Base-by-base conservation (phyloP, 2,329 filamentous ascomycete species). In the Akanthomyces uredinophilus region DNA sequence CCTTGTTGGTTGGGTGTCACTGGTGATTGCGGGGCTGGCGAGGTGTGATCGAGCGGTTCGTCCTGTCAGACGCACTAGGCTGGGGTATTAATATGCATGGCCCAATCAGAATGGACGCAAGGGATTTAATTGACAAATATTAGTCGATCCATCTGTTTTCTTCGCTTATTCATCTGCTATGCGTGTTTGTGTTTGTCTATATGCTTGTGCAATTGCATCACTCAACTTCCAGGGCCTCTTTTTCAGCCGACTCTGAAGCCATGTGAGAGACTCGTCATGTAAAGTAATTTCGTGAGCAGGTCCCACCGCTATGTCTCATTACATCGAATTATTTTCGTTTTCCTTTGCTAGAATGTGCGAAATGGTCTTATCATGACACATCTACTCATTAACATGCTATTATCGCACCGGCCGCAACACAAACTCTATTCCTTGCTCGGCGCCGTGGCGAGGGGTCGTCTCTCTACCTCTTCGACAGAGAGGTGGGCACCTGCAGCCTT, bases 401-500 rank as follows among this genome's bases (percentile, higher is more conserved):
- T 37, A 10, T 13, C 11, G 32, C 32, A 46, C 44, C 29, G 24
- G 22, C 11, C n/a, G 5, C 18, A 16, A 35, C 11, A 35, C 32
- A 10, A 5, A 6, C 2, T 6, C 32, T 52, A 60, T 37, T 51
- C 46, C 14, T 51, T 60, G 11, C 37, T 11, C 3, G n/a, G n/a
- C 7, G 47, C 47, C 20, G 59, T 52, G 5, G 41, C 50, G 16
- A 62, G 49, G 1, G 69, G 67, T 3, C 67, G 64, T 14, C 70
- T 68, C 63, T 76, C 74, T 51, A 74, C 70, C 65, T 77, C 75
- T 64, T 77, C 74, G 4, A 70, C 70, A 11, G 73, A 86, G 18
- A 89, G 72, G 70, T 85, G 81, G 0, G 84, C 87, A 1, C 87
- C 87, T 0, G 84, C 84, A 46, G 83, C 79, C 63, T 76, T 78